Percentiles rank a stretch among this genome's conserved stretches.
These are phyloP conservation scores for Mycosphaerelloides madeirae DNA, from an alignment of 2,329 filamentous ascomycete genomes.

Conservation along the genomic window DNA sequence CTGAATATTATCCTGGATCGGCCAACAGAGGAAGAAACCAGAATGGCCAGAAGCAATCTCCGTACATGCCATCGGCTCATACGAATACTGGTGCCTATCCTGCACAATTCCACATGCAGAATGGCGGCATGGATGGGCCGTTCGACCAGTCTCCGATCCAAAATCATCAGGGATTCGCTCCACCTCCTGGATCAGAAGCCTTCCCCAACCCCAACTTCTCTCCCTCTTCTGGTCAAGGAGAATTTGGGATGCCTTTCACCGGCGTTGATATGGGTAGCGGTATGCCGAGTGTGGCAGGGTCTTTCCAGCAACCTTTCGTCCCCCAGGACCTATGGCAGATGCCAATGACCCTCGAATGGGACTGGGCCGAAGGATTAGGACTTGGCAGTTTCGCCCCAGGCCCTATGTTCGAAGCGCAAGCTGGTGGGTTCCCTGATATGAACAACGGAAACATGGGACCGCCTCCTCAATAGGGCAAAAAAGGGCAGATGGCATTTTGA, in stretches of 20 bases:
- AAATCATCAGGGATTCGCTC: slow-evolving; percentile 1
- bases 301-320: slow-evolving; percentile 79
- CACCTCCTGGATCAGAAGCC: neutral
- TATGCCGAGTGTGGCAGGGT: slow-evolving; percentile 11
- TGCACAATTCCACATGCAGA: slow-evolving; percentile 9
- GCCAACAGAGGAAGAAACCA: slow-evolving; percentile 16
- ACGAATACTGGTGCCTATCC: slow-evolving; percentile 7
- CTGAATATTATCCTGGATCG: slow-evolving; percentile 15
- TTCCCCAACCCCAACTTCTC: slow-evolving; percentile 5
- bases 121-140: slow-evolving; percentile 10
- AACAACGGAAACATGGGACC: no score
- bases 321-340: slow-evolving; percentile 93
- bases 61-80: slow-evolving; percentile 17
- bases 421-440: no score
- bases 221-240: slow-evolving; percentile 1
- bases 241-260: slow-evolving; percentile 9
- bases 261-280: slow-evolving; percentile 6
- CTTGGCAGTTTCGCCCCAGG: slow-evolving; percentile 30
- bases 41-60: slow-evolving; percentile 11
- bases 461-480: no score
- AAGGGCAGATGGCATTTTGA: no score
- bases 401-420: slow-evolving; percentile 10
- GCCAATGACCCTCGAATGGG: slow-evolving; percentile 95
- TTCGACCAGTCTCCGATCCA: slow-evolving; percentile 9
- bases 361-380: slow-evolving; percentile 53